Evolutionary conservation across 2,329 filamentous ascomycete genomes (phyloP).

Genomic region (Penicillium olsonii): DNA sequence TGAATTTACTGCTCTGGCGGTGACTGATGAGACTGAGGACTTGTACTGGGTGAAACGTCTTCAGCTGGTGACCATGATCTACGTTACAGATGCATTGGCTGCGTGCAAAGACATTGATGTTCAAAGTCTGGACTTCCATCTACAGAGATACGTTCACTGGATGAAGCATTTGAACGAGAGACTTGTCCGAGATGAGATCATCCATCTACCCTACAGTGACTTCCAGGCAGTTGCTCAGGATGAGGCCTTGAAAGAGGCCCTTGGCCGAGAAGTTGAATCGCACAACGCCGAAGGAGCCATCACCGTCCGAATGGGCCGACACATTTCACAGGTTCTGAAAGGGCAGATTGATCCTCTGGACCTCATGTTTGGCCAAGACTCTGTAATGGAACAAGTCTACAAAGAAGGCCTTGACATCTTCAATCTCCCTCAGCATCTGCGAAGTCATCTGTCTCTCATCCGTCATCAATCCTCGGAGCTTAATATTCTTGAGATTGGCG

Average conservation of each 20-base stretch:
- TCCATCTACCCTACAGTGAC: slow-evolving; percentile 23
- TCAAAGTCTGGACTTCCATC: slow-evolving; percentile 24
- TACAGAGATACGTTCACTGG: slow-evolving; percentile 33
- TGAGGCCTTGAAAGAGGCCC: slow-evolving; percentile 19
- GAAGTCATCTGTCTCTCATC: slow-evolving; percentile 22
- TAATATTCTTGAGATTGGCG: slow-evolving; percentile 29
- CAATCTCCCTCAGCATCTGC: slow-evolving; percentile 21
- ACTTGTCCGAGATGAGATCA: slow-evolving; percentile 23
- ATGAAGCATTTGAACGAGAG: slow-evolving; percentile 23
- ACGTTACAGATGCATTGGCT: slow-evolving; percentile 30
- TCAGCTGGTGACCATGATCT: slow-evolving; percentile 32
- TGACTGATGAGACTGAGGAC: slow-evolving; percentile 9
- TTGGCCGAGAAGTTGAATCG: slow-evolving; percentile 23
- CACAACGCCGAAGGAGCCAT: slow-evolving; percentile 34
- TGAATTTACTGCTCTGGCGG: slow-evolving; percentile 6
- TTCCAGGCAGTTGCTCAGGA: slow-evolving; percentile 24
- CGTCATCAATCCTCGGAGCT: slow-evolving; percentile 20
- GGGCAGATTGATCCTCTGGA: slow-evolving; percentile 34
- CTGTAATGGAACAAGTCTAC: slow-evolving; percentile 33
- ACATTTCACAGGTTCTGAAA: slow-evolving; percentile 30
- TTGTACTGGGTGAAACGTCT: slow-evolving; percentile 24
- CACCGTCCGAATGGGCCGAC: slow-evolving; percentile 31
- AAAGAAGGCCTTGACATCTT: slow-evolving; percentile 27
- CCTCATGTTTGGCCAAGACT: slow-evolving; percentile 36
- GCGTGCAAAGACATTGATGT: slow-evolving; percentile 18